These are phyloP conservation scores for Trypanosomatidae sp. DNA, from an alignment of 208 protist genomes.

Conservation along the genomic window DNA sequence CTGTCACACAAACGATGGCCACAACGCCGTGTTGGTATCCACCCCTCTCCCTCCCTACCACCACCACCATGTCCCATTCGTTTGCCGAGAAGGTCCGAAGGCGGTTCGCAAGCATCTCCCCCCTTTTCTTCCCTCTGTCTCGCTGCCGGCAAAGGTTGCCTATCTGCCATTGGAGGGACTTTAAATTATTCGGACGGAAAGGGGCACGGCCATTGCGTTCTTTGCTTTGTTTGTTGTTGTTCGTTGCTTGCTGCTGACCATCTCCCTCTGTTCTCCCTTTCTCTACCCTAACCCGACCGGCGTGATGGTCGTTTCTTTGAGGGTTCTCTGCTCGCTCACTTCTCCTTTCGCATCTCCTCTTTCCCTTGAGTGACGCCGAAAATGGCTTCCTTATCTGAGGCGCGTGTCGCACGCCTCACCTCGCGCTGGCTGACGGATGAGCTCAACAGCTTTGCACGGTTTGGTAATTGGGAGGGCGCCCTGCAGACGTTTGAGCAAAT, in stretches of 20 bases:
- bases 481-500: constrained; percentile 64
- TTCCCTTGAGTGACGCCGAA: neutral
- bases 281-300: neutral
- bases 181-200: neutral
- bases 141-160: neutral
- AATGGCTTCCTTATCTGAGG: constrained; percentile 72
- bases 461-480: constrained; percentile 83
- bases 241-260: neutral
- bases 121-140: neutral
- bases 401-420: constrained; percentile 64
- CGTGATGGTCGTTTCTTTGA: neutral
- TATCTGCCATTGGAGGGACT: neutral
- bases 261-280: too few relatives aligned
- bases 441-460: constrained; percentile 62
- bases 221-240: constrained; percentile 7
- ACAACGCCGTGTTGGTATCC: neutral
- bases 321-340: neutral
- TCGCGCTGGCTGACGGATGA: constrained; percentile 88
- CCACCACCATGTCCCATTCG: neutral
- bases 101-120: neutral
- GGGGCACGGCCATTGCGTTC: neutral
- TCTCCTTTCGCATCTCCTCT: neutral
- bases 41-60: neutral
- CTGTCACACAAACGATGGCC: neutral
- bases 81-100: neutral